Evolutionary conservation across 2,329 filamentous ascomycete genomes (phyloP).

Genomic region (Plenodomus lindquistii): DNA sequence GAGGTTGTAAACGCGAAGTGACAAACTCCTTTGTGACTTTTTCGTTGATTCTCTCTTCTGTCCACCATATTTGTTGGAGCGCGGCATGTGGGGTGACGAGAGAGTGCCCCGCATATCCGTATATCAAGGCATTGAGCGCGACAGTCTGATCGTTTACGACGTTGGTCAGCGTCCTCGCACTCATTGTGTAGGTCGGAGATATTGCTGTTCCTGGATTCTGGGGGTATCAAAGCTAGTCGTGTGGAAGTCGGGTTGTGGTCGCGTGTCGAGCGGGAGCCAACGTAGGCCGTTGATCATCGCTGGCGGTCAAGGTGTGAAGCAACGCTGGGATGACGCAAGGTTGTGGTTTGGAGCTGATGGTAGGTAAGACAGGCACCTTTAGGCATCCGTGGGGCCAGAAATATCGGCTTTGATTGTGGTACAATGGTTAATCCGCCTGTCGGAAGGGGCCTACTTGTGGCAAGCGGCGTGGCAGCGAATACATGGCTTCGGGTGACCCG

Average conservation of each 20-base stretch:
- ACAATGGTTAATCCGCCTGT: conserved; percentile 30
- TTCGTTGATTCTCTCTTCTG: conserved; percentile 67
- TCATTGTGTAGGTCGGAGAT: conserved; percentile 32
- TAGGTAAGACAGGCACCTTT: conserved; percentile 27
- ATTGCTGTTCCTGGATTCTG: conserved; percentile 10
- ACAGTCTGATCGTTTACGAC: conserved; percentile 49
- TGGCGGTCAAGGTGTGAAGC: conserved; percentile 13
- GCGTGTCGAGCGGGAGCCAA: conserved; percentile 17
- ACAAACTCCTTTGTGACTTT: conserved; percentile 72
- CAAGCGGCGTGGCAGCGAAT: conserved; percentile 41
- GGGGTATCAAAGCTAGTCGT: conserved; percentile 15
- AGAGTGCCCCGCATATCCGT: conserved; percentile 55
- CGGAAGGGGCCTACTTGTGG: conserved; percentile 26
- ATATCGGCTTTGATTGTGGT: conserved; percentile 33
- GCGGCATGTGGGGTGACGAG: conserved; percentile 54
- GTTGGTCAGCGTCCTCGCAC: conserved; percentile 44
- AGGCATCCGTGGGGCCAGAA: conserved; percentile 39
- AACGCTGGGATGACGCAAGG: conserved; percentile 9
- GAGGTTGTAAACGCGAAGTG: conserved; percentile 64
- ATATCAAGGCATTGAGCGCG: conserved; percentile 55
- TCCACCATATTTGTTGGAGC: conserved; percentile 69
- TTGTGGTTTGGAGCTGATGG: conserved; percentile 15
- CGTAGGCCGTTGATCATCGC: conserved; percentile 31
- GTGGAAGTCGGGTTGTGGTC: conserved; percentile 18
- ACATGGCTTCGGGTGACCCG: conserved; percentile 34